Evolutionary conservation across 2,329 filamentous ascomycete genomes (phyloP).

Genomic region (Fusarium multiceps): DNA sequence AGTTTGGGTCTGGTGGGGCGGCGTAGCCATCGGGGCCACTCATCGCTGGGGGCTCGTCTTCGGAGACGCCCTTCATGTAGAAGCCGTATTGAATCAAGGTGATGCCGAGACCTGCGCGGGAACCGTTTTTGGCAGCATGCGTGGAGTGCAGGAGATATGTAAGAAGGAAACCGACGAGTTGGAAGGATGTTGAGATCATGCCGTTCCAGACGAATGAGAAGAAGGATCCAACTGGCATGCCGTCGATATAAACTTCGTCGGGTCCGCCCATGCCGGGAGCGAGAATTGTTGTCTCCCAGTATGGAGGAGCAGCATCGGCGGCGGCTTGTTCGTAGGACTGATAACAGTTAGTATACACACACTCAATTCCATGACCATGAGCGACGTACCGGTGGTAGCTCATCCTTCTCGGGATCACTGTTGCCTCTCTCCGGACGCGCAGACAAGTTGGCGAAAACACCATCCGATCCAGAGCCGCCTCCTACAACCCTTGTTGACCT

Average conservation of each 20-base stretch:
- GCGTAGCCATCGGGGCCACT: slow-evolving; percentile 69
- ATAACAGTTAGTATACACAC: slow-evolving; percentile 49
- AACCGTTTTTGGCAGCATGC: slow-evolving; percentile 97
- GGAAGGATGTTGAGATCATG: slow-evolving; percentile 98
- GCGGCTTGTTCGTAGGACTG: slow-evolving; percentile 98
- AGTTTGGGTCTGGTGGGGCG: slow-evolving; percentile 86
- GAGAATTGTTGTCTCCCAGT: slow-evolving; percentile 99
- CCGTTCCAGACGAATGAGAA: slow-evolving; percentile 92
- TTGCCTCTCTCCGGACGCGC: slow-evolving; percentile 87
- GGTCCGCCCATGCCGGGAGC: slow-evolving; percentile 89
- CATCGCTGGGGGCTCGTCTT: slow-evolving; percentile 58
- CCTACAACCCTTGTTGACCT: slow-evolving; percentile 68
- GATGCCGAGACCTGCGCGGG: slow-evolving; percentile 91
- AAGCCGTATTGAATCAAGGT: slow-evolving; percentile 97
- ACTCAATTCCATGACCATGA: background rate
- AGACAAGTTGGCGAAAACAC: slow-evolving; percentile 94
- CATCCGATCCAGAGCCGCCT: slow-evolving; percentile 84
- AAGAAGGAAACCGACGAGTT: slow-evolving; percentile 95
- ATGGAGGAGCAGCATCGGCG: slow-evolving; percentile 93
- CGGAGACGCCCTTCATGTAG: slow-evolving; percentile 80
- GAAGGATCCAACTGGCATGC: slow-evolving; percentile 88
- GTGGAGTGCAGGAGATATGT: slow-evolving; percentile 98
- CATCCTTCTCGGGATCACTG: slow-evolving; percentile 82
- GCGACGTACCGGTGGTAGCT: slow-evolving; percentile 86
- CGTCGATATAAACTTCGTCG: slow-evolving; percentile 97